Base-by-base conservation (phyloP, 305 asterid genomes). In the Fraxinus dipetala region DNA sequence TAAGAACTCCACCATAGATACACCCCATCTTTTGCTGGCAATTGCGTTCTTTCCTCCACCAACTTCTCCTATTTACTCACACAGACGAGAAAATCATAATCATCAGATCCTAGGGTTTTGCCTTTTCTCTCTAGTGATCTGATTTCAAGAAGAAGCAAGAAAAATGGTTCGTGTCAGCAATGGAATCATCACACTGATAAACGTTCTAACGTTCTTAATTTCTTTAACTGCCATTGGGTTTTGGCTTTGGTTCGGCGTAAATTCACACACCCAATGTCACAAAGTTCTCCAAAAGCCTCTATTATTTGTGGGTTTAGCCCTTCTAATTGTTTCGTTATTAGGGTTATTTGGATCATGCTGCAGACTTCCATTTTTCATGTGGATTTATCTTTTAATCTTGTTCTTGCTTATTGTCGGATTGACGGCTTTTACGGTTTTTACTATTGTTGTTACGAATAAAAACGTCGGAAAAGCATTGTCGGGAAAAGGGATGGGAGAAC, bases 81-180 rank as follows among this genome's bases (percentile, higher is more conserved):
- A 54, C 24, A 54, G 9, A 54, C 63, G 24, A n/a, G 24, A 54
- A 54, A 54, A n/a, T 54, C 63, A 54, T 54, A 14, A 51, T 51
- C 63, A 54, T 54, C 63, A n/a, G 63, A 54, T 54, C 63, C 63
- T 54, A 54, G 24, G 63, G 63, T 54, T 54, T 54, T 5, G 24
- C 63, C 24, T 5, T 5, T 54, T 54, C 63, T n/a, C 63, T 54
- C 24, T 54, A 54, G 63, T 54, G 63, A 54, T 54, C 24, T 54
- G 24, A 16, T 54, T 5, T 16, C 18, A 13, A 45, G 2, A 63
- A 22, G 22, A 24, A 9, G 14, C 3, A 26, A 6, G 0, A 65
- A 82, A 56, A 86, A 93, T 93, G 97, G 89, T 83, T 67, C 93
- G 94, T 24, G 24, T 88, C 5, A 93, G 96, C 90, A 93, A 92